These are phyloP conservation scores for Arachnomyces sp. DNA, from an alignment of 2,329 filamentous ascomycete genomes.

Conservation along the genomic window DNA sequence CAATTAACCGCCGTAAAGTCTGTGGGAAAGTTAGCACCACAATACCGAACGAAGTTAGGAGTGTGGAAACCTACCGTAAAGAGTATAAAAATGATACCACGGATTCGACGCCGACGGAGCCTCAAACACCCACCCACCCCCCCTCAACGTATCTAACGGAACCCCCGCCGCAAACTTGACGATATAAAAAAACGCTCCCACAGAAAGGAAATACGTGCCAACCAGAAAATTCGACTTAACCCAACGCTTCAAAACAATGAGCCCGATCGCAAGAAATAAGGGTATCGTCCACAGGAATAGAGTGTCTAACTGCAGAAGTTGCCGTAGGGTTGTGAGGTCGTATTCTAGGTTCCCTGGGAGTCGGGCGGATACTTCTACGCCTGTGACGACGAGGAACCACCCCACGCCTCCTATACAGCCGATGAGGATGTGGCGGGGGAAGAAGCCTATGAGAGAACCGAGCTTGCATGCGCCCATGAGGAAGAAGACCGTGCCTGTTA, in stretches of 20 bases:
- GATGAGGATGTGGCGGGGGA: constrained; percentile 89
- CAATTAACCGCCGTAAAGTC: constrained; percentile 76
- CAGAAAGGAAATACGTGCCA: constrained; percentile 76
- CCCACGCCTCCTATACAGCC: constrained; percentile 96
- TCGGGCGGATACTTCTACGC: constrained; percentile 85
- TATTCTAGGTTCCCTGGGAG: constrained; percentile 80
- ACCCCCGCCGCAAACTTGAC: constrained; percentile 49
- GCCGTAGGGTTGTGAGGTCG: constrained; percentile 64
- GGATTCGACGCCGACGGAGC: constrained; percentile 76
- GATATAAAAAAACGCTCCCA: constrained; percentile 52
- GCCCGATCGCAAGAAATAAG: constrained; percentile 62
- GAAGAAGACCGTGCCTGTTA: constrained; percentile 89
- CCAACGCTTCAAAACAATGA: constrained; percentile 68
- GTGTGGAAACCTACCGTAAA: constrained; percentile 63
- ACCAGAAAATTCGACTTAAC: constrained; percentile 77
- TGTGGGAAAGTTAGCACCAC: constrained; percentile 27
- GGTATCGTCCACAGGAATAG: constrained; percentile 76
- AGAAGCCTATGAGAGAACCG: constrained; percentile 91
- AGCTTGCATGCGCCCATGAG: constrained; percentile 78
- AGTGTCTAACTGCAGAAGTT: constrained; percentile 65
- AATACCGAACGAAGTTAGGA: not conserved
- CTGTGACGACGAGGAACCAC: constrained; percentile 86
- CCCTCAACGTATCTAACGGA: constrained; percentile 57
- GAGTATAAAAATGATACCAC: constrained; percentile 96
- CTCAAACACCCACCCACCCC: constrained; percentile 82